Conservation (phyloP, 148 eudicot species). For the Heliosperma pusillum region DNA sequence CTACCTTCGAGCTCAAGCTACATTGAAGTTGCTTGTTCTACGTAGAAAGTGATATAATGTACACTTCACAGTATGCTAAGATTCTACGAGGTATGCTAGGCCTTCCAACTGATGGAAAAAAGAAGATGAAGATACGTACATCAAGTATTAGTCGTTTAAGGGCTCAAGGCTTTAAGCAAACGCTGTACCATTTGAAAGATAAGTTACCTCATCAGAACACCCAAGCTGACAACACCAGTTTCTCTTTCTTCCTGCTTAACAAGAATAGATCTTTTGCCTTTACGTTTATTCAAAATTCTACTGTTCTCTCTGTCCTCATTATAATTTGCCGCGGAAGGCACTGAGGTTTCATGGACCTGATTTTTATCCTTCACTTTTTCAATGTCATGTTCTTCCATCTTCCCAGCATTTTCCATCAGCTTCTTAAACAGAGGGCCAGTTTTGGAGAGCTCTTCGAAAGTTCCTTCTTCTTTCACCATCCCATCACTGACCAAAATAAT, state of each 20-base stretch:
- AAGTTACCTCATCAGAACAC: slow-evolving; percentile 67
- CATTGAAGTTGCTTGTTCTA: not conserved
- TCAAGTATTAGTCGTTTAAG: not conserved
- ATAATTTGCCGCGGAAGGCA: slow-evolving; percentile 47
- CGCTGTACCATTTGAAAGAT: not conserved
- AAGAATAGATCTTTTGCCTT: slow-evolving; percentile 66
- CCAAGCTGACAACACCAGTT: slow-evolving; percentile 77
- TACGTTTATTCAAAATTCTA: slow-evolving; percentile 35
- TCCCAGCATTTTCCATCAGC: slow-evolving; percentile 95
- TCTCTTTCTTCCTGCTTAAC: slow-evolving; percentile 93
- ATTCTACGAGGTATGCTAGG: not conserved
- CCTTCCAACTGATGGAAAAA: not conserved
- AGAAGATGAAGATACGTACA: not conserved
- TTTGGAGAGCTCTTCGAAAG: slow-evolving; percentile 70
- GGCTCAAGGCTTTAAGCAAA: not conserved
- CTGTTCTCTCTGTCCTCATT: slow-evolving; percentile 26
- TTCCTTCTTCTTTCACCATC: slow-evolving; percentile 78
- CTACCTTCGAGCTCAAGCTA: no score
- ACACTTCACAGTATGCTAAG: not conserved
- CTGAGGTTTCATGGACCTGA: slow-evolving; percentile 32
- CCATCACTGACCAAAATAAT: slow-evolving; percentile 85
- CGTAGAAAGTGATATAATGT: not conserved
- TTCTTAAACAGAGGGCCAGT: slow-evolving; percentile 67
- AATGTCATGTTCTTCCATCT: slow-evolving; percentile 78
- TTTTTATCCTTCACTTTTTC: slow-evolving; percentile 41